Evolutionary conservation across 306 rosid genomes (phyloP), one percentile per base, ranked within the genome.

Genomic region (Cucumis melo): DNA sequence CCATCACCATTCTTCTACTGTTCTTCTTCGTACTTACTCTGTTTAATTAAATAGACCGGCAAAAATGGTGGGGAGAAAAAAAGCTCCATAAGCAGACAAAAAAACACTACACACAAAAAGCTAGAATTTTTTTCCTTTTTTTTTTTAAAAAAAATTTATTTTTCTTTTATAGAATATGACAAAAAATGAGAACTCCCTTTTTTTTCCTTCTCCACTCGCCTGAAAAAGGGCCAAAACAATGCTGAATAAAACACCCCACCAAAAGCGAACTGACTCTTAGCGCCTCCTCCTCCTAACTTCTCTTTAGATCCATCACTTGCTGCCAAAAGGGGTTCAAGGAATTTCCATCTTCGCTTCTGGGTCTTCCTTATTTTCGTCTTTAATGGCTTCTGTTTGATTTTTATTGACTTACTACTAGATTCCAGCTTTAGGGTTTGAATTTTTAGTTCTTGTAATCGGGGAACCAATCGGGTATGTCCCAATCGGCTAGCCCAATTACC

Each of bases 401-500:
- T 73, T 10, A 4, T 50, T 71, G 39, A 16, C 76, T 48, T 3
- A 14, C 8, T 42, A 71, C 16, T 24, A n/a, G 29, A 15, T 3
- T 51, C 36, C 46, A 51, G 8, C 27, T 62, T 14, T 65, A 51
- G 64, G 64, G 53, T 48, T 71, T 19, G 58, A 77, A 75, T 20
- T 72, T 65, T 58, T 65, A 5, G 7, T 75, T 39, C 5, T 79
- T 70, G 48, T 66, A 73, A 59, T 38, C 76, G 53, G 79, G 41
- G 80, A 81, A 78, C 93, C 86, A 85, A 85, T 87, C 92, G 58
- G 79, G 80, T 86, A 91, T 85, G 88, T 85, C 90, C 17, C 91
- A 95, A 78, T 85, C 96, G 41, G 86, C 77, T 10, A 87, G 81
- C 77, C 91, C 93, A 42, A 78, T 78, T 46, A 80, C 89, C 86